These are phyloP conservation scores for Fusarium fujikuroi DNA, from an alignment of 2,329 filamentous ascomycete species.

Conservation along the genomic window DNA sequence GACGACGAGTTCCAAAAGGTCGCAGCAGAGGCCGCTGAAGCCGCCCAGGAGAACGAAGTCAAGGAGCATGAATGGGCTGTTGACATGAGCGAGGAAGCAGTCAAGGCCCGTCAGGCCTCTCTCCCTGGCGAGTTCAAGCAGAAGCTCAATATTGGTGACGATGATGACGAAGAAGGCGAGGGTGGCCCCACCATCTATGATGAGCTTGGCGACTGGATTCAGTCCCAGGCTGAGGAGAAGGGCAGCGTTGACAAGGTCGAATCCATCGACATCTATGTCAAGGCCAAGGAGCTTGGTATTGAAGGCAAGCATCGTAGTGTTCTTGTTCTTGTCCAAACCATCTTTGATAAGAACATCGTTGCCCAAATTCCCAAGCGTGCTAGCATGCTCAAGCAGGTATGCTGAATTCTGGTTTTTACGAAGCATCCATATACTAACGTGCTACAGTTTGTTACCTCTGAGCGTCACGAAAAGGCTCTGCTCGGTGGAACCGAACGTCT, in stretches of 20 bases:
- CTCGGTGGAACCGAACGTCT: conserved; percentile 96
- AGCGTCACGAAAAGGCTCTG: conserved; percentile 95
- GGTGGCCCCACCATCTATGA: conserved; percentile 84
- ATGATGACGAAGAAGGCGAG: conserved; percentile 84
- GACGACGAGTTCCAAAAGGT: conserved; percentile 94
- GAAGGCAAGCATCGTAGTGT: conserved; percentile 94
- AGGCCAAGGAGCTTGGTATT: conserved; percentile 95
- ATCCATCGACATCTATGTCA: conserved; percentile 92
- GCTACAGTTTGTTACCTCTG: conserved; percentile 79
- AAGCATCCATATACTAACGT: conserved; percentile 44
- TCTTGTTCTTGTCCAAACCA: conserved; percentile 88
- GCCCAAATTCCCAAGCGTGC: conserved; percentile 88
- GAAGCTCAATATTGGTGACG: conserved; percentile 84
- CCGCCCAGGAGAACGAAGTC: conserved; percentile 65
- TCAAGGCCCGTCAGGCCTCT: conserved; percentile 92
- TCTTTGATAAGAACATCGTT: conserved; percentile 91
- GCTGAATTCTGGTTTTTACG: conserved; percentile 36
- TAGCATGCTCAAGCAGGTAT: conserved; percentile 86
- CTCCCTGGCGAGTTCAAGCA: conserved; percentile 96
- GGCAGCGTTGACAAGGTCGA: conserved; percentile 82
- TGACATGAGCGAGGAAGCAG: conserved; percentile 94
- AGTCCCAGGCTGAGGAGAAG: conserved; percentile 75
- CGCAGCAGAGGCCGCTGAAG: conserved; percentile 66
- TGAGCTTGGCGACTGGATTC: conserved; percentile 92
- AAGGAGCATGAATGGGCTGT: conserved; percentile 96